Base-by-base conservation (phyloP, 148 eudicot genomes). In the Rhododendron ovatum region DNA sequence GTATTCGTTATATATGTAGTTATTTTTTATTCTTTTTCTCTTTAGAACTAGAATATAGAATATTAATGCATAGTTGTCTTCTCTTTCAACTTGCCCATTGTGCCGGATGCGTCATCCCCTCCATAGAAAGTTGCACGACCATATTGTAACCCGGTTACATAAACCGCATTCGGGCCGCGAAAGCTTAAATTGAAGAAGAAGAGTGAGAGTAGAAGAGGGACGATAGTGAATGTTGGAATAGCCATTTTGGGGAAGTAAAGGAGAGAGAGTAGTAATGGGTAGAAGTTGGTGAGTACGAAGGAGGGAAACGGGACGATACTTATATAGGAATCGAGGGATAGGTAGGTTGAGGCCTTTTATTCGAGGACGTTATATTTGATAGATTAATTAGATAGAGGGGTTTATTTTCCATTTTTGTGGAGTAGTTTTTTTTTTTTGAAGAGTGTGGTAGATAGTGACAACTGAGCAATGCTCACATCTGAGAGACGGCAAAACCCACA, bases 61-160 rank as follows among this genome's bases (percentile, higher is more conserved):
- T 11, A 14, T 24, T 7, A 9, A 65, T 65, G 13, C 30, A 65
- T 3, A 10, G 14, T 65, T 65, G 12, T 65, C 30, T 65, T 59
- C 9, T 59, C 8, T 22, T 65, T 65, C 13, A 65, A 28, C 75
- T 69, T 28, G 30, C 37, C 75, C 75, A 69, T 69, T 69, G 39
- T 30, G 75, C 75, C 75, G 7, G 37, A 69, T 69, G 76, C 7
- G 0, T 71, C 37, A 67, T 94, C 90, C 9, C 98, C 98, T 28
- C 98, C 98, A 24, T 96, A 96, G 86, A 96, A 96, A 48, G 98
- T 96, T 55, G 98, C 98, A 89, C 94, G 98, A 65, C 92, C 98
- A 55, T 73, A 84, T 82, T 86, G 67, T 96, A 97, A 94, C 8
- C 73, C 73, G 1, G 28, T 65, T 18, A 22, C 26, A n/a, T 65